phyloP scores from a whole-genome alignment of 1,284 basidiomycete genomes.

The Gymnopus androsaceus region DNA sequence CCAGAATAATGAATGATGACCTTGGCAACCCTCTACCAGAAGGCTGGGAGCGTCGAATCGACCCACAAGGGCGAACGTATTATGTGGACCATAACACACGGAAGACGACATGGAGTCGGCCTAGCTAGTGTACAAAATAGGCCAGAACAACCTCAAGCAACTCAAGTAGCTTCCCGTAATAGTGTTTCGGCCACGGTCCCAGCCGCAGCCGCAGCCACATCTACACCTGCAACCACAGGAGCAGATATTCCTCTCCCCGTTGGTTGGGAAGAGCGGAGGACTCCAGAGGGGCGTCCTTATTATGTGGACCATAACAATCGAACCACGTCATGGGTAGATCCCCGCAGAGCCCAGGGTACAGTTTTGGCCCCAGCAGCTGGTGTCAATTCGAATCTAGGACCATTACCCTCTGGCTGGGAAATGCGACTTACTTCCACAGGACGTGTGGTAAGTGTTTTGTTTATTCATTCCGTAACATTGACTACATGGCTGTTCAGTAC shows the following conservation, averaged over 20 bases:
- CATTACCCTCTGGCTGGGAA: conserved; percentile 96
- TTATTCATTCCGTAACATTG: too few relatives aligned
- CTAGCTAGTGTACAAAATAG: conserved; percentile 46
- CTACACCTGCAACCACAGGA: conserved; percentile 48
- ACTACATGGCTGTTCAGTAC: too few relatives aligned
- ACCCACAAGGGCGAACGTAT: conserved; percentile 86
- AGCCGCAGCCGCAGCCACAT: conserved; percentile 31
- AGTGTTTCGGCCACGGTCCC: too few relatives aligned
- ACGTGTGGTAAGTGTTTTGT: too few relatives aligned
- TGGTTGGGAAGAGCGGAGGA: conserved; percentile 98
- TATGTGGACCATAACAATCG: conserved; percentile 97
- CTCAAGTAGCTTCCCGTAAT: background rate
- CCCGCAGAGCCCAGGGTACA: conserved; percentile 71
- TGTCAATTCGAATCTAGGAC: conserved; percentile 89
- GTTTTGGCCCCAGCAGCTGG: conserved; percentile 53
- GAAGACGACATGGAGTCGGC: conserved; percentile 39
- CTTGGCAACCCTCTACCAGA: conserved; percentile 72
- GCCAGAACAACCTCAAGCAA: conserved; percentile 2
- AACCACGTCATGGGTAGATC: conserved; percentile 98
- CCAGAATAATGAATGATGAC: conserved; percentile 56
- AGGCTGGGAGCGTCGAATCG: conserved; percentile 94
- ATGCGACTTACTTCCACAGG: conserved; percentile 94
- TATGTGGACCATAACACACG: conserved; percentile 92
- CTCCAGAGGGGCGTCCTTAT: conserved; percentile 96
- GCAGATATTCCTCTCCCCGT: conserved; percentile 86